Evolutionary conservation across 306 rosid genomes (phyloP).

Genomic region (Medicago lupulina): DNA sequence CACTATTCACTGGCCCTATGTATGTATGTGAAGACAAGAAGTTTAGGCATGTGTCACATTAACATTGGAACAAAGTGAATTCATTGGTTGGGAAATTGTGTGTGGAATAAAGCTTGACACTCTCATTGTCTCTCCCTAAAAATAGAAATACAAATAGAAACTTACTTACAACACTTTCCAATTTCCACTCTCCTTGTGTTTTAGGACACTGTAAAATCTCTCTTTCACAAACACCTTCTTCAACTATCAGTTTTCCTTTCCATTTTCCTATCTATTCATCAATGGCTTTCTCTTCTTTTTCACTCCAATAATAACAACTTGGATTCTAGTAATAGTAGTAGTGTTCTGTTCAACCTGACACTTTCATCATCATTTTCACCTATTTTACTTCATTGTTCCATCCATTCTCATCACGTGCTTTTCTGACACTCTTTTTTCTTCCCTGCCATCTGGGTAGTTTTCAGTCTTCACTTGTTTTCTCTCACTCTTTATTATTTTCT

Average conservation of each 20-base stretch:
- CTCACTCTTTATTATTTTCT: neutral
- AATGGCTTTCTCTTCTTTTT: slow-evolving; percentile 5
- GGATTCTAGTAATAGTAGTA: neutral
- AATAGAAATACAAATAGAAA: slow-evolving; percentile 53
- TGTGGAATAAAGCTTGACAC: slow-evolving; percentile 31
- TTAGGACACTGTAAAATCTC: neutral
- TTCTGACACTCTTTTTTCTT: slow-evolving; percentile 2
- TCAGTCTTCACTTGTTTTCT: neutral
- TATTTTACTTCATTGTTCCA: neutral
- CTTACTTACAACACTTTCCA: slow-evolving; percentile 11
- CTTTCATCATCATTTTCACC: neutral
- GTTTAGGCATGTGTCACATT: neutral
- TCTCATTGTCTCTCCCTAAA: slow-evolving; percentile 58
- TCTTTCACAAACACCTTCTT: neutral
- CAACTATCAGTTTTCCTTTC: neutral
- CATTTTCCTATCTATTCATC: neutral
- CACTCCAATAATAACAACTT: slow-evolving; percentile 12
- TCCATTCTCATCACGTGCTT: slow-evolving; percentile 1
- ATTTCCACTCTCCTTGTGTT: slow-evolving; percentile 43
- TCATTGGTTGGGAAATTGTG: neutral
- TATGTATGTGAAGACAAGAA: neutral
- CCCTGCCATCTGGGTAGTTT: neutral
- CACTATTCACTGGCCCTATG: neutral
- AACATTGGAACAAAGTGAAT: neutral
- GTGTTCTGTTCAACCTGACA: neutral